Base-by-base conservation (phyloP, 1,284 basidiomycete genomes). In the Chalciporus piperatoides region DNA sequence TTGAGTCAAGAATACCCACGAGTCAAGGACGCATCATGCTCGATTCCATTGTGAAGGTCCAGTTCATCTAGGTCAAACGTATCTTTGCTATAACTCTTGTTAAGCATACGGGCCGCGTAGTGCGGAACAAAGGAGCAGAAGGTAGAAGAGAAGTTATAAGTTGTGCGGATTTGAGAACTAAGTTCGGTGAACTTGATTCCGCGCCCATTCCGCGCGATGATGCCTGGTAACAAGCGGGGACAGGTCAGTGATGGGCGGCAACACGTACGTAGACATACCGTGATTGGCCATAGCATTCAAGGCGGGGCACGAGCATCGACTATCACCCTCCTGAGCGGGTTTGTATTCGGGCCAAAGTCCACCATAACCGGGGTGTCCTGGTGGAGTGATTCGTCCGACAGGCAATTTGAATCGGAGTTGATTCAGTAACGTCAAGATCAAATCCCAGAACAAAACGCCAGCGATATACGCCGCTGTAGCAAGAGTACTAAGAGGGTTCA, bases 221-320 rank as follows among this genome's bases (percentile, higher is more conserved):
- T 81, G 7, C 86, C 86, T 89, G 36, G 28, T 32, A 28, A 21
- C 3, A 14, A n/a, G 44, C 9, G 21, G 33, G 27, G 37, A n/a
- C 15, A n/a, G 28, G 6, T 36, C 6, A 8, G 24, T 30, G 17
- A 2, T n/a, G 14, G 23, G 27, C 36, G 41, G 30, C 15, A 14
- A 10, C 35, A 33, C 11, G 24, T 15, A 47, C 10, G 12, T 14
- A 17, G 17, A 61, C 74, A 37, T 53, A 84, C 84, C 85, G 55
- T 86, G 85, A 61, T 86, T 86, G 1, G 84, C 82, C 76, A 89
- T 70, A 0, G 84, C 80, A 56, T 90, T 90, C 54, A 89, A 66
- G 2, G 75, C 81, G 7, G 86, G 86, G 56, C 86, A 90, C 10
- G 78, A 75, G 56, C 75, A 78, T 15, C 87, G 72, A 58, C 84